A percentile compares a stretch with the other conserved stretches of the same genome.
phyloP scores from a whole-genome alignment of 306 rosid species.

The Biancaea sappan region DNA sequence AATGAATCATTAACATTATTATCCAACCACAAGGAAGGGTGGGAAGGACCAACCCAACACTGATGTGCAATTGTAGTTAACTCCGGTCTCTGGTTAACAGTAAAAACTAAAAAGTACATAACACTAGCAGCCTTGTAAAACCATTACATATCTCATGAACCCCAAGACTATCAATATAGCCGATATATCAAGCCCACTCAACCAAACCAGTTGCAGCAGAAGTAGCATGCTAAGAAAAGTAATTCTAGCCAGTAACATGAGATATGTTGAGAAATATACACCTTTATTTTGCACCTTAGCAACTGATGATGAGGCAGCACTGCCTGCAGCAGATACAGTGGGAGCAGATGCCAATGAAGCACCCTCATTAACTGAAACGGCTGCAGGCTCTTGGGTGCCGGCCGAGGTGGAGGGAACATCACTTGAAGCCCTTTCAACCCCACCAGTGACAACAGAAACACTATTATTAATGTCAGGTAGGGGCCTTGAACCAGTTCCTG shows the following conservation, averaged over 20 bases:
- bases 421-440: slow-evolving; percentile 40
- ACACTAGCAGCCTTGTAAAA: slow-evolving; percentile 4
- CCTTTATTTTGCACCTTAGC: slow-evolving; percentile 82
- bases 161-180: slow-evolving; percentile 3
- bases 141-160: not conserved
- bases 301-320: slow-evolving; percentile 49
- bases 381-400: slow-evolving; percentile 53
- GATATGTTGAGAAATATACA: slow-evolving; percentile 33
- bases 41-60: slow-evolving; percentile 1
- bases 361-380: slow-evolving; percentile 45
- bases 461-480: slow-evolving; percentile 26
- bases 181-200: not conserved
- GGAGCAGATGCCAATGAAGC: slow-evolving; percentile 42
- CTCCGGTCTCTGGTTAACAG: not conserved
- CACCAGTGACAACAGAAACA: slow-evolving; percentile 38
- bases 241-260: slow-evolving; percentile 19
- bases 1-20: not conserved
- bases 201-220: slow-evolving; percentile 22
- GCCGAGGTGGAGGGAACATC: slow-evolving; percentile 59
- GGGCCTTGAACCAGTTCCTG: slow-evolving; percentile 46
- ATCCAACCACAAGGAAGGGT: not conserved
- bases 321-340: slow-evolving; percentile 40
- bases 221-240: slow-evolving; percentile 8
- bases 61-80: slow-evolving; percentile 26
- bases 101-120: not conserved